Conservation (phyloP, 2,329 filamentous ascomycete species). For the Penicillium sclerotiorum region DNA sequence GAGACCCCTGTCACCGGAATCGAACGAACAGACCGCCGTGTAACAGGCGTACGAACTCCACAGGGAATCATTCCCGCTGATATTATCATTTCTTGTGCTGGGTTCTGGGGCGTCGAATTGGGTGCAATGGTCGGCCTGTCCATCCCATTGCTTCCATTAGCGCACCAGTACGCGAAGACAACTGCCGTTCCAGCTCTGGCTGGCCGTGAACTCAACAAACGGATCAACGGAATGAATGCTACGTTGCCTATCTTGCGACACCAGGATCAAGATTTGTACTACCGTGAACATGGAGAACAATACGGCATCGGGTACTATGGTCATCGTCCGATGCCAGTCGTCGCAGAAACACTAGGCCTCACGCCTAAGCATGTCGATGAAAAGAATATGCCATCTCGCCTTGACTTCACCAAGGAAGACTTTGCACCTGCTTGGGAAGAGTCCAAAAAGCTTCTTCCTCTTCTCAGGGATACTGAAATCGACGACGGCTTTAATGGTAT, state of each 20-base stretch:
- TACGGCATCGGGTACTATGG: conserved; percentile 67
- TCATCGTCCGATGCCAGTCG: conserved; percentile 63
- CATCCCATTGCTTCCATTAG: conserved; percentile 63
- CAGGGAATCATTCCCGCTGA: conserved; percentile 58
- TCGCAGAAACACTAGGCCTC: conserved; percentile 56
- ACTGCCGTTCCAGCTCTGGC: conserved; percentile 53
- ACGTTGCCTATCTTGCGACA: conserved; percentile 62
- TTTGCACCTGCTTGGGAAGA: conserved; percentile 64
- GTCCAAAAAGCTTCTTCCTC: conserved; percentile 58
- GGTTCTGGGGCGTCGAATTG: conserved; percentile 68
- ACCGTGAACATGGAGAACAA: conserved; percentile 65
- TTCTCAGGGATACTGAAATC: conserved; percentile 54
- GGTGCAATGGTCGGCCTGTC: conserved; percentile 62
- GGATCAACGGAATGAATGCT: conserved; percentile 55
- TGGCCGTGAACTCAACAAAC: conserved; percentile 43
- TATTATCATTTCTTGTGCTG: conserved; percentile 64
- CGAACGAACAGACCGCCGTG: conserved; percentile 50
- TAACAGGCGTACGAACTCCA: conserved; percentile 60
- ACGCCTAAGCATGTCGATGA: conserved; percentile 60
- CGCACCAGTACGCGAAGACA: conserved; percentile 67
- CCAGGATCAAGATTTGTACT: conserved; percentile 67
- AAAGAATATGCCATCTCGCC: conserved; percentile 65
- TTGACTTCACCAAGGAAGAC: conserved; percentile 62
- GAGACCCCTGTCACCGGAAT: conserved; percentile 62
- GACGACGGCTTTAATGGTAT: conserved; percentile 66